Evolutionary conservation across 768 basidiomycete genomes (phyloP), one percentile per base, ranked within the genome.

Genomic region (Lactifluus subvellereus): DNA sequence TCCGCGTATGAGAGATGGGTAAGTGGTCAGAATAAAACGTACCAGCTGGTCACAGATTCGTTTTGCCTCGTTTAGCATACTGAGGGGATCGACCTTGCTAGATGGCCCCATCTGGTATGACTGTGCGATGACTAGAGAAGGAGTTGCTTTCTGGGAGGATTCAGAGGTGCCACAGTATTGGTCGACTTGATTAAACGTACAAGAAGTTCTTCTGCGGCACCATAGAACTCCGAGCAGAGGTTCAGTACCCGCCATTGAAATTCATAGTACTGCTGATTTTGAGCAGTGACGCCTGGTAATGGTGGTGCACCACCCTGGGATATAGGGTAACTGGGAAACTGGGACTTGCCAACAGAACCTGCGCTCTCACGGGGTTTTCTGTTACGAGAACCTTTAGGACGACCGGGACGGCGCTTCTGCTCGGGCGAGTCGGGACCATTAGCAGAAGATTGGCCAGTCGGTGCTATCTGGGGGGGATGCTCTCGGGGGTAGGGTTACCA

Each of bases 161-260:
- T 48, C 40, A 42, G 61, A 52, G 35, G 42, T 5, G 37, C 47
- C 57, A 66, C 54, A 61, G 60, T 63, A 42, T 61, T 32, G 51
- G 54, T 40, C 45, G 62, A 54, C 27, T 55, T 40, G 33, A 20
- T 33, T 33, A 40, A 65, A 82, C 87, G 73, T 73, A 91, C 89
- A 62, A 92, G 80, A 51, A 92, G 81, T 73, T 92, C 89, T 73
- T 91, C 89, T 18, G 89, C 89, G 6, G 89, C 89, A 32, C 84
- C 86, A 74, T 92, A 92, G 71, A 92, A 92, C 71, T 92, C 90
- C 1, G 88, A 85, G 72, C 89, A 92, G 45, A 92, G 76, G 69
- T 89, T 89, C 61, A 91, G 72, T 45, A 90, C 83, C 58, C 88
- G 84, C 89, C 89, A 91, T 71, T 91, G 89, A 69, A 91, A 91